A percentile compares a stretch with the other conserved stretches of the same genome.
phyloP scores from a whole-genome alignment of 257 asterid species.

The Vinca minor region DNA sequence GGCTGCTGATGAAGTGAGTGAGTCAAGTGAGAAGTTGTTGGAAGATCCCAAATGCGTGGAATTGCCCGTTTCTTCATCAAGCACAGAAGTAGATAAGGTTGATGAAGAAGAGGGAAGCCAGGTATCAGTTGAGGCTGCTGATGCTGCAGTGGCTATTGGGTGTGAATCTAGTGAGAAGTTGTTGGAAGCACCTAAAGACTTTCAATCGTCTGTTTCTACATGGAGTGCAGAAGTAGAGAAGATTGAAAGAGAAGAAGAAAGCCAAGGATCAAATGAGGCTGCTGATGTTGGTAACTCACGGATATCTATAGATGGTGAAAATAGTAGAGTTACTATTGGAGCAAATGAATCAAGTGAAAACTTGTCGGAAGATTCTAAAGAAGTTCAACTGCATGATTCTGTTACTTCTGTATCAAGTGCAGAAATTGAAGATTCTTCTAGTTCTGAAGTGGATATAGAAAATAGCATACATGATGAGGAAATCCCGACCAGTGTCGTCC shows the following conservation, averaged over 20 bases:
- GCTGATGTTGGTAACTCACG: conserved; percentile 23
- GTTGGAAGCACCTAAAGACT: conserved; percentile 19
- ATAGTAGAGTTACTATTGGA: conserved; percentile 18
- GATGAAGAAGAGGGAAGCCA: not conserved
- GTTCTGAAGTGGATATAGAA: conserved; percentile 14
- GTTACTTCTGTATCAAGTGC: conserved; percentile 1
- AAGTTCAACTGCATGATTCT: not conserved
- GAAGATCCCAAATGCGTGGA: not conserved
- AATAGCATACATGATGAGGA: conserved; percentile 14
- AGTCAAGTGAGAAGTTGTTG: not conserved
- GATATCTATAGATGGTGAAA: conserved; percentile 5
- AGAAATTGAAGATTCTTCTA: conserved; percentile 8
- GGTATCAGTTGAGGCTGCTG: conserved; percentile 13
- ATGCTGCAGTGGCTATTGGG: conserved; percentile 13
- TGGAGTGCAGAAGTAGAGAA: conserved; percentile 11
- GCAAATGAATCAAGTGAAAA: conserved; percentile 3
- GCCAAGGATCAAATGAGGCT: conserved; percentile 20
- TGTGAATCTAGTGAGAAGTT: conserved; percentile 17
- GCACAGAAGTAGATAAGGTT: not conserved
- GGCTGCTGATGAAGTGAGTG: conserved; percentile 19
- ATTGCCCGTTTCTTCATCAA: conserved; percentile 18
- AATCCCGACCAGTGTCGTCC: not conserved
- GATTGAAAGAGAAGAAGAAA: not conserved
- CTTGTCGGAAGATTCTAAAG: not conserved
- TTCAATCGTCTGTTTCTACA: conserved; percentile 17